A percentile compares a stretch with the other conserved stretches of the same genome.
These are phyloP conservation scores for Zymoseptoria passerinii DNA, from an alignment of 2,329 filamentous ascomycete genomes.

Conservation along the genomic window DNA sequence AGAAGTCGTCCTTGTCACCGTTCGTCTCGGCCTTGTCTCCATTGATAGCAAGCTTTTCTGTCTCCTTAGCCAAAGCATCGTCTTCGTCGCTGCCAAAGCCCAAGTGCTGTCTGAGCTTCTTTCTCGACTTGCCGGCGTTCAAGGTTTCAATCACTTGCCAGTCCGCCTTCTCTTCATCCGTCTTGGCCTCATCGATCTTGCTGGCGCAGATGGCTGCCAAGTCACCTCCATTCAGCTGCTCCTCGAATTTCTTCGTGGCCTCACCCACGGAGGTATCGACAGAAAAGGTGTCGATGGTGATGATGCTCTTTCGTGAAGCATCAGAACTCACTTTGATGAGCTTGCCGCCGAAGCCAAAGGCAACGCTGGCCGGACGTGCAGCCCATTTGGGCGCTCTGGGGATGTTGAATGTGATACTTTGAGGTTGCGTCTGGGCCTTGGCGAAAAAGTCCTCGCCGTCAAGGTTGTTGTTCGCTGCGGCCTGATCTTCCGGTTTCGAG, in stretches of 20 bases:
- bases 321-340: slow-evolving; percentile 70
- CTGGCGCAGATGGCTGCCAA: slow-evolving; percentile 70
- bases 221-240: slow-evolving; percentile 68
- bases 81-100: slow-evolving; percentile 63
- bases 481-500: slow-evolving; percentile 56
- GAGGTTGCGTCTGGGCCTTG: slow-evolving; percentile 82
- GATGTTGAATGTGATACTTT: slow-evolving; percentile 81
- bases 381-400: slow-evolving; percentile 84
- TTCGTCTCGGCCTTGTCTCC: slow-evolving; percentile 39
- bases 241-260: slow-evolving; percentile 79
- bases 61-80: slow-evolving; percentile 36
- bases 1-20: slow-evolving; percentile 51
- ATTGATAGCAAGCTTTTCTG: slow-evolving; percentile 36
- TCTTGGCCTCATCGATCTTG: slow-evolving; percentile 65
- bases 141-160: slow-evolving; percentile 92
- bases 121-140: slow-evolving; percentile 74
- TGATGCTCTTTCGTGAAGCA: slow-evolving; percentile 57
- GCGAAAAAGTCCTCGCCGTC: slow-evolving; percentile 96
- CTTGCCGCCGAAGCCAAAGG: slow-evolving; percentile 94
- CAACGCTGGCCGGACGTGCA: slow-evolving; percentile 72
- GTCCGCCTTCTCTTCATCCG: slow-evolving; percentile 87
- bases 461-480: slow-evolving; percentile 54
- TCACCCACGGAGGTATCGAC: slow-evolving; percentile 78
- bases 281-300: slow-evolving; percentile 80
- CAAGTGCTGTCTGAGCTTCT: slow-evolving; percentile 77